Base-by-base conservation (phyloP, 2,329 filamentous ascomycete genomes). In the Epicoccum nigrum region DNA sequence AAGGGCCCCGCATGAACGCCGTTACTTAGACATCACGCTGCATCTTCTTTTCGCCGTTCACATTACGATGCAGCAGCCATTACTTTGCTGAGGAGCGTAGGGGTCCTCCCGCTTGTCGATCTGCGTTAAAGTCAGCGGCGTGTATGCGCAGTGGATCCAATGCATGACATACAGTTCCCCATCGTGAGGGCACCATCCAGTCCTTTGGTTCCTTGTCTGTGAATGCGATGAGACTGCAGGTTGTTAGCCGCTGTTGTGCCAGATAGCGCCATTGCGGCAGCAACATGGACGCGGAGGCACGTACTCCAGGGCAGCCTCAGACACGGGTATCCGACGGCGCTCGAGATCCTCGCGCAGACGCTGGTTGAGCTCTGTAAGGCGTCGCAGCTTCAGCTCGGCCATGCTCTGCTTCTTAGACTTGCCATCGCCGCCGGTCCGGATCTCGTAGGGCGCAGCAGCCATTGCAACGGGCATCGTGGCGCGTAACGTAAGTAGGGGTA, bases 351-450 rank as follows among this genome's bases (percentile, higher is more conserved):
- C 94, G 69, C 92, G 90, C 75, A 99, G 80, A 67, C 94, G 88
- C 77, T 91, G 91, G 83, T 97, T 99, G 69, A 99, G 85, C 80
- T 99, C 94, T 56, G 92, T 97, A 77, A 99, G 83, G 61, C 94
- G 89, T 70, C 94, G 88, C 69, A 97, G 86, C 83, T 99, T 99
- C 61, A 99, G 85, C 76, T 99, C 94, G 65, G 93, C 93, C 90
- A 99, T 97, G 74, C 91, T 96, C 80, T 97, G 94, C 83, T 97
- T 97, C 81, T 95, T 97, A 81, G 92, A 96, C 83, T 84, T 86
- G 64, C 82, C 79, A 71, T 86, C 84, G 63, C 84, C 83, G 62
- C 83, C 85, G 54, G 81, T 81, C 74, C 85, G 83, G 65, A 86
- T 80, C 73, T 87, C 85, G 76, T 87, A 88, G 52, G 84, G 80